phyloP scores from a whole-genome alignment of 441 rosid genomes.

The Hura crepitans region DNA sequence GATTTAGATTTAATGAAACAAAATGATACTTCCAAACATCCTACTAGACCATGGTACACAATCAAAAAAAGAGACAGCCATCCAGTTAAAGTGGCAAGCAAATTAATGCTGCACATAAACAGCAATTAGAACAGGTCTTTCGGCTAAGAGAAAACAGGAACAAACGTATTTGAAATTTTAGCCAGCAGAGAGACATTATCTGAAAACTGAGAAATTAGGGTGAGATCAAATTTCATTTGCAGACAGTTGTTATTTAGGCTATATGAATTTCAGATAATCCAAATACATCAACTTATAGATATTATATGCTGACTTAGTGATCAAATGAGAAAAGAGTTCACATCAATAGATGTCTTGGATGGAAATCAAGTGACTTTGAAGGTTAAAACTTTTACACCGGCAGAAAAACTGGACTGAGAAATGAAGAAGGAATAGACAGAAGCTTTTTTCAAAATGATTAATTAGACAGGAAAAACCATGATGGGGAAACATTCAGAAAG shows the following conservation, averaged over 20 bases:
- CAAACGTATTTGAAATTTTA: neutral
- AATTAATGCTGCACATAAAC: neutral
- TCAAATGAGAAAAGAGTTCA: too few relatives aligned
- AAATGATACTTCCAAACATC: neutral
- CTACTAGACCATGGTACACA: neutral
- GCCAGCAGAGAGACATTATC: neutral
- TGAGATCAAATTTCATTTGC: neutral
- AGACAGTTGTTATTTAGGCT: neutral
- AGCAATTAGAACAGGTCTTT: neutral
- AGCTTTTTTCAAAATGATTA: too few relatives aligned
- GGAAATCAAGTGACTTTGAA: too few relatives aligned
- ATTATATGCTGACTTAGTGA: neutral
- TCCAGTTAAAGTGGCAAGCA: neutral
- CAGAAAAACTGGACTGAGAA: too few relatives aligned
- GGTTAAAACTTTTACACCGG: too few relatives aligned
- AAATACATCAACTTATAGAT: neutral
- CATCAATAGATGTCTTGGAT: too few relatives aligned
- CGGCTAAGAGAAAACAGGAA: neutral
- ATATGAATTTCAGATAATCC: neutral
- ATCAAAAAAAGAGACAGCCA: slow-evolving; percentile 1
- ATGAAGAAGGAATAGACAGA: too few relatives aligned
- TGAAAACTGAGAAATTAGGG: neutral
- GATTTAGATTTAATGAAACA: slow-evolving; percentile 13
- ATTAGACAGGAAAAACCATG: too few relatives aligned
- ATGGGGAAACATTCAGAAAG: too few relatives aligned